phyloP scores from a whole-genome alignment of 257 asterid species.

The Fraxinus quadrangulata region DNA sequence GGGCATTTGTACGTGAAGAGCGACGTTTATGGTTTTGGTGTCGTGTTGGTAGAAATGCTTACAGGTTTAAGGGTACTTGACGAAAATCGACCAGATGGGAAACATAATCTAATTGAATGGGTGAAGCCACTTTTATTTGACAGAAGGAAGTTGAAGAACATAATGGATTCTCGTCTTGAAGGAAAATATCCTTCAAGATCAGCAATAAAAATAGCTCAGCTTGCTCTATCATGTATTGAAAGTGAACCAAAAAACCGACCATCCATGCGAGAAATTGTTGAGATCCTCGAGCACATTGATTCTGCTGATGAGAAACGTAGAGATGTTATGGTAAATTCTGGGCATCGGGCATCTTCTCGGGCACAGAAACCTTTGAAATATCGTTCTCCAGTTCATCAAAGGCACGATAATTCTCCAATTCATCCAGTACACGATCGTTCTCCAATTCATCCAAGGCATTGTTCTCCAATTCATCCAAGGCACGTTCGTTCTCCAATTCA shows the following conservation, averaged over 20 bases:
- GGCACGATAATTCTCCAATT: too few species aligned
- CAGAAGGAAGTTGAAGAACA: slow-evolving; percentile 48
- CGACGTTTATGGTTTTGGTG: slow-evolving; percentile 57
- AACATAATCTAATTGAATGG: slow-evolving; percentile 46
- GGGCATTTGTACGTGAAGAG: slow-evolving; percentile 64
- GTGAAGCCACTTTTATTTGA: slow-evolving; percentile 49
- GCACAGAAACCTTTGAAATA: slow-evolving; percentile 18
- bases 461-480: slow-evolving; percentile 21
- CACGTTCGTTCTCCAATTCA: slow-evolving; percentile 19
- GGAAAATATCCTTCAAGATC: slow-evolving; percentile 44
- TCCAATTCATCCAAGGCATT: too few species aligned
- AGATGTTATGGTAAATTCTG: slow-evolving; percentile 29
- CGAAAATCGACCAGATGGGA: slow-evolving; percentile 43
- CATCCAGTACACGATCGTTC: too few species aligned
- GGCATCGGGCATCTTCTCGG: slow-evolving; percentile 16
- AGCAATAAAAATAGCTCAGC: slow-evolving; percentile 43
- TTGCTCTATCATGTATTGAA: slow-evolving; percentile 49
- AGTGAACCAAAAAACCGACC: slow-evolving; percentile 54
- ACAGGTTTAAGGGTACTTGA: slow-evolving; percentile 55
- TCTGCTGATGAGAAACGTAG: slow-evolving; percentile 36
- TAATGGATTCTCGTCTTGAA: slow-evolving; percentile 49
- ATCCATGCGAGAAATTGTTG: slow-evolving; percentile 51
- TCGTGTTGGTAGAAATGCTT: slow-evolving; percentile 54
- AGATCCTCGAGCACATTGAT: slow-evolving; percentile 39
- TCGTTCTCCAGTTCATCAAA: slow-evolving; percentile 40